These are phyloP conservation scores for Pythium insidiosum DNA, from an alignment of 352 stramenopile genomes.

Conservation along the genomic window DNA sequence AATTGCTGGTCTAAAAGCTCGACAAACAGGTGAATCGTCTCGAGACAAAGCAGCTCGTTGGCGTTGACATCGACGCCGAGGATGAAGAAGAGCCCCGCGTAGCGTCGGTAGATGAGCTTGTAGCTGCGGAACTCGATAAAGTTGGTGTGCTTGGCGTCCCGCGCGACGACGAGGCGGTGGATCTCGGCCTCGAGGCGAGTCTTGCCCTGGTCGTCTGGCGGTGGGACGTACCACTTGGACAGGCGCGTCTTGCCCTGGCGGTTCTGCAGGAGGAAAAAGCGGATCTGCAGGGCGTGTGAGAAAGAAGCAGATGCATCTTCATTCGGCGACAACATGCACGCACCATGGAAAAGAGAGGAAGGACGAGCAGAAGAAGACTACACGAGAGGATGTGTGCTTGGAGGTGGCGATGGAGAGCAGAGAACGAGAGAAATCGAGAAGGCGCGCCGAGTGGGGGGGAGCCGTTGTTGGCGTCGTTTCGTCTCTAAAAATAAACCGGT, in stretches of 20 bases:
- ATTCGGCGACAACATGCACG: too few species aligned
- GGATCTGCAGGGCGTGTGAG: too few species aligned
- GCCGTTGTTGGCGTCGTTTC: too few species aligned
- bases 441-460: too few species aligned
- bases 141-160: constrained; percentile 91
- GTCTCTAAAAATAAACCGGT: too few species aligned
- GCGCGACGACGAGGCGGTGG: constrained; percentile 81
- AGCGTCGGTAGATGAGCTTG: constrained; percentile 98
- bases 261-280: constrained; percentile 99
- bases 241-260: constrained; percentile 98
- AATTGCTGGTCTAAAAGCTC: constrained; percentile 98
- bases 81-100: constrained; percentile 98
- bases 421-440: too few species aligned
- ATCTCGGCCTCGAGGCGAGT: constrained; percentile 87
- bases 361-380: too few species aligned
- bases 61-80: constrained; percentile 93
- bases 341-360: too few species aligned
- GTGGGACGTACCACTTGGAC: constrained; percentile 97
- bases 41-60: constrained; percentile 97
- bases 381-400: too few species aligned
- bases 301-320: too few species aligned
- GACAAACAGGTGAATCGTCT: constrained; percentile 98
- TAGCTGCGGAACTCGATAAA: constrained; percentile 98
- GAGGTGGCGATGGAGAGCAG: too few species aligned
- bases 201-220: constrained; percentile 78